Evolutionary conservation across 345 rosid species (phyloP).

Genomic region (Sonneratia alba): DNA sequence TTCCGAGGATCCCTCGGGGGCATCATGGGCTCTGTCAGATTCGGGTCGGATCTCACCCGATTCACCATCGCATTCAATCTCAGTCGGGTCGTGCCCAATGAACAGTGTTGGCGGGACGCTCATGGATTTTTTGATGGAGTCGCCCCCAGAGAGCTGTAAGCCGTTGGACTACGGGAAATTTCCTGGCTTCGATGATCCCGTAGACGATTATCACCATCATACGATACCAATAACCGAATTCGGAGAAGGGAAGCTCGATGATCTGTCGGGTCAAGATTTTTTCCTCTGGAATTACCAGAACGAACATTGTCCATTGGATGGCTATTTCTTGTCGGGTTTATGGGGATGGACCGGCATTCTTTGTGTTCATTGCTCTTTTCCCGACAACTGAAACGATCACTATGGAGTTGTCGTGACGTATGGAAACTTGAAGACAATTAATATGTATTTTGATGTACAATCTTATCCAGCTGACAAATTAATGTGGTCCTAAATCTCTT

Average conservation of each 20-base stretch:
- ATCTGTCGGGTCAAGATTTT: conserved; percentile 4
- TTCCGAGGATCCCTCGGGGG: background rate
- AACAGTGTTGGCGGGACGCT: background rate
- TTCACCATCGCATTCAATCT: conserved; percentile 3
- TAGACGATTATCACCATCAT: background rate
- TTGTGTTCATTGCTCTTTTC: too few species aligned
- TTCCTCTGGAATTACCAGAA: conserved; percentile 9
- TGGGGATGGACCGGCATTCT: too few species aligned
- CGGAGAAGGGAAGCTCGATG: conserved; percentile 5
- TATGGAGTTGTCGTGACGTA: too few species aligned
- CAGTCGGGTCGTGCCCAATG: background rate
- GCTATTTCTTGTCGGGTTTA: too few species aligned
- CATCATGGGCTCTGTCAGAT: background rate
- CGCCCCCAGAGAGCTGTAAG: background rate
- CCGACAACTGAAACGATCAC: too few species aligned
- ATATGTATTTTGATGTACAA: too few species aligned
- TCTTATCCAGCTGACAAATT: too few species aligned
- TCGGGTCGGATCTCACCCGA: background rate
- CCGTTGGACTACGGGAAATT: conserved; percentile 3
- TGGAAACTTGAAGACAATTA: too few species aligned
- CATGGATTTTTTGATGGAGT: conserved; percentile 1
- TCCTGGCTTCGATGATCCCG: conserved; percentile 11
- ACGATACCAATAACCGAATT: background rate
- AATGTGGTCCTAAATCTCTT: too few species aligned
- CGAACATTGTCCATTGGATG: too few species aligned